These are phyloP conservation scores for Glarea lozoyensis DNA, from an alignment of 495 filamentous ascomycete species.

Conservation along the genomic window DNA sequence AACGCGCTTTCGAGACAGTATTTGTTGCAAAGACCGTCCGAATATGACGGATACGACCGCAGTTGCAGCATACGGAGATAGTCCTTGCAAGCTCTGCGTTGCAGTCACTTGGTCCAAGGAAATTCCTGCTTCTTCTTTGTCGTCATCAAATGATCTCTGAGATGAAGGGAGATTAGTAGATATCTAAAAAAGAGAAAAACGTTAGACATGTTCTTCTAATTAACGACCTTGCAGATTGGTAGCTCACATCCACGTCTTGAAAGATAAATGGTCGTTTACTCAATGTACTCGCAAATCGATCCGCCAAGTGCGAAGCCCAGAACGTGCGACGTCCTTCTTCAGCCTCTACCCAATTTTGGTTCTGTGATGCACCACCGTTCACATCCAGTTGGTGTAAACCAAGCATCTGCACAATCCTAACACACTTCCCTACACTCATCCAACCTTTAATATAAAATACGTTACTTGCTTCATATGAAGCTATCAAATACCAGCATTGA, in stretches of 20 bases:
- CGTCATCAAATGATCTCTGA: conserved; percentile 73
- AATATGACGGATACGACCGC: conserved; percentile 75
- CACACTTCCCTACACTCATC: conserved; percentile 73
- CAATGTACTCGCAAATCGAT: conserved; percentile 87
- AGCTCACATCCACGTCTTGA: conserved; percentile 66
- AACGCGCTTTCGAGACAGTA: background rate
- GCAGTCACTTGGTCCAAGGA: conserved; percentile 59
- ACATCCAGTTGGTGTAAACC: conserved; percentile 83
- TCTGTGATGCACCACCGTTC: conserved; percentile 73
- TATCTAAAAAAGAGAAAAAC: conserved; percentile 30
- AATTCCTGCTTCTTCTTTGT: conserved; percentile 56
- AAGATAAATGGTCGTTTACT: conserved; percentile 94
- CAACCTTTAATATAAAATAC: conserved; percentile 94
- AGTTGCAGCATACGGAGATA: conserved; percentile 72
- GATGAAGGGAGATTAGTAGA: conserved; percentile 72
- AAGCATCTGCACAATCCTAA: conserved; percentile 77
- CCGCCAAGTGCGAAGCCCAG: conserved; percentile 81
- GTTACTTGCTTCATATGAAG: conserved; percentile 81
- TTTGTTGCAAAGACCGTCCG: conserved; percentile 73
- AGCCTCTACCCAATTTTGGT: conserved; percentile 64
- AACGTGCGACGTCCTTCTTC: conserved; percentile 87
- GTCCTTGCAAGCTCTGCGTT: conserved; percentile 51
- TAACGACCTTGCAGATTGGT: no score
- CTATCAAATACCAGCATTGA: conserved; percentile 71
- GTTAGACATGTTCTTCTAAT: no score